Base-by-base conservation (phyloP, 2,329 filamentous ascomycete genomes). In the Meredithiella fracta region DNA sequence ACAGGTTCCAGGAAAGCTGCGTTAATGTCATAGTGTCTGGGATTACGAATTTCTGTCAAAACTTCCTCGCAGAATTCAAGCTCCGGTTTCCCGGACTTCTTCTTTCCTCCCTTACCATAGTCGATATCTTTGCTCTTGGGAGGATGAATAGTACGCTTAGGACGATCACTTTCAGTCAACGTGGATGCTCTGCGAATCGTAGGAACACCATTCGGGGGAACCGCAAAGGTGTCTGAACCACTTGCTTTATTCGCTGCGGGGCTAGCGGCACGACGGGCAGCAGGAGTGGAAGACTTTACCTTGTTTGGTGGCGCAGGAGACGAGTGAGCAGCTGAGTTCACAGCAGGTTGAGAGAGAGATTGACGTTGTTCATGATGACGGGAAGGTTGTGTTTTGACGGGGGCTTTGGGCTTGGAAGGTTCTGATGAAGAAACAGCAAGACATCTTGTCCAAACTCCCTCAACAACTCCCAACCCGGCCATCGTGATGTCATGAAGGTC, bases 71-170 rank as follows among this genome's bases (percentile, higher is more conserved):
- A 91, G 68, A 97, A 98, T 62, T 85, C 88, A 56, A 97, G 74
- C 68, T 97, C 91, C 42, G 86, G 82, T 61, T 89, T 83, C 60
- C 85, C 82, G 76, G 89, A 92, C 80, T 95, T 90, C 72, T 94
- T 94, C 65, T 89, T 87, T 15, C 68, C 68, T 60, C 84, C 82
- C 17, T 78, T 77, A 17, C 83, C 79, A 66, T 96, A 97, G 6
- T 90, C 85, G n/a, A 96, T 76, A 65, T 97, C 92, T 62, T 91
- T 90, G 60, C 83, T 81, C 64, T 91, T 90, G 0, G 92, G 89
- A 7, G 90, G 86, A 63, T 95, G 88, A 56, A 97, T 95, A 14
- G 91, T 88, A 55, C 92, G 84, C 73, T 96, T 96, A 9, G 91
- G 90, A 53, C 92, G 80, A 61, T 81, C 78, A 57, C 83, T 85